Base-by-base conservation (phyloP, 805 yeast genomes). In the Teunomyces kruisii region DNA sequence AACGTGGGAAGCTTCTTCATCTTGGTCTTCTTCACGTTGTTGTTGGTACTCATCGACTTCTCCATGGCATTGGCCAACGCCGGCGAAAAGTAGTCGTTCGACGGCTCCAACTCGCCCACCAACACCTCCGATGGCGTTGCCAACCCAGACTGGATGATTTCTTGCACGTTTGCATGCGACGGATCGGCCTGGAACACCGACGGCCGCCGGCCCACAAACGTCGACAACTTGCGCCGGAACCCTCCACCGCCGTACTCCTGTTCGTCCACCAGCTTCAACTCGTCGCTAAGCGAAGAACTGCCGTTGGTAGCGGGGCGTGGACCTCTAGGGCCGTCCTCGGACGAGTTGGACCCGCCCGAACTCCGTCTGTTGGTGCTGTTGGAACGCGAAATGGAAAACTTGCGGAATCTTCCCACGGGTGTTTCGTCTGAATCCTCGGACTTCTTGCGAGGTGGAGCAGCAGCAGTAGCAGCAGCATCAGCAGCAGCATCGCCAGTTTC, bases 1-100 rank as follows among this genome's bases (percentile, higher is more conserved):
- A 79, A 70, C 13, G 83, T 74, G 3, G 81, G 78, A 9, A 85
- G 66, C 54, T 77, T 82, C 56, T 78, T 82, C 62, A 74, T 56
- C 57, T 71, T 62, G 51, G 70, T 62, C 51, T 64, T 57, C 19
- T 53, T 40, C 9, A 49, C 26, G 35, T 47, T 31, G 12, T 9
- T 13, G 14, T n/a, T n/a, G 28, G 9, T 10, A 9, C 13, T 12
- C 3, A 13, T 17, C 9, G 17, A 32, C 33, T 38, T 40, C 19
- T 29, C 40, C n/a, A 40, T 13, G 7, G 46, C 41, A 15, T 28
- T 24, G 4, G 52, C 44, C 28, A 48, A 30, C 2, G 44, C 44
- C 3, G 46, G 32, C 3, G 59, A 48, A 43, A 64, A 67, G 53
- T 67, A 70, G 35, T 61, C 64, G 31, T 54, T 55, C 2, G 49